Evolutionary conservation across 1,284 basidiomycete species (phyloP).

Genomic region (Coriolopsis trogii): DNA sequence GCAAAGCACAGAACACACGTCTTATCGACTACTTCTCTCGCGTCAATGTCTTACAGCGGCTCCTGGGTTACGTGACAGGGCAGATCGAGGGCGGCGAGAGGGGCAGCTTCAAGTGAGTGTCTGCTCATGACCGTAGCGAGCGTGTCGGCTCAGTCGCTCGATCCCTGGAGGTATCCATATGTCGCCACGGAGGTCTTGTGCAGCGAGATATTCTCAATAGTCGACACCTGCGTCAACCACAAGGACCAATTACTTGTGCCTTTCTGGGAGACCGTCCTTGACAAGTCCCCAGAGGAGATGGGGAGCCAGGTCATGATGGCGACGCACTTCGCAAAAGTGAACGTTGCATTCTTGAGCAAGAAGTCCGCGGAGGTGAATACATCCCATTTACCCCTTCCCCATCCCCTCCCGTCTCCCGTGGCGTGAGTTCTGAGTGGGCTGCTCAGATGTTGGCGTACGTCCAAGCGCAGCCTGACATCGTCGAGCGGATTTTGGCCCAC

Average conservation of each 20-base stretch:
- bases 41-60: conserved; percentile 76
- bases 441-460: conserved; percentile 91
- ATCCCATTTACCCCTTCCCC: conserved; percentile 23
- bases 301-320: conserved; percentile 76
- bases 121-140: conserved; percentile 5
- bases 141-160: conserved; percentile 3
- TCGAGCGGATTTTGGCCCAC: conserved; percentile 84
- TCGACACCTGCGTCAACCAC: conserved; percentile 85
- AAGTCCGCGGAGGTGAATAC: conserved; percentile 84
- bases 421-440: conserved; percentile 32
- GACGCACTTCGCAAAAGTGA: conserved; percentile 89
- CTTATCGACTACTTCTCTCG: conserved; percentile 86
- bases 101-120: conserved; percentile 74
- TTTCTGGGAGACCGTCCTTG: conserved; percentile 94
- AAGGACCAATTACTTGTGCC: conserved; percentile 72
- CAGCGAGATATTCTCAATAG: conserved; percentile 94
- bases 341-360: conserved; percentile 83
- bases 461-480: conserved; percentile 78
- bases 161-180: conserved; percentile 79
- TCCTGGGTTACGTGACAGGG: conserved; percentile 85
- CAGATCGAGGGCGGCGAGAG: conserved; percentile 80
- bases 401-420: conserved; percentile 29
- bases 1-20: conserved; percentile 91
- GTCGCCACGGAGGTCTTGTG: conserved; percentile 95
- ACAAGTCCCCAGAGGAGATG: conserved; percentile 80